phyloP scores from a whole-genome alignment of 2,329 filamentous ascomycete species.

The Monosporascus sp. region DNA sequence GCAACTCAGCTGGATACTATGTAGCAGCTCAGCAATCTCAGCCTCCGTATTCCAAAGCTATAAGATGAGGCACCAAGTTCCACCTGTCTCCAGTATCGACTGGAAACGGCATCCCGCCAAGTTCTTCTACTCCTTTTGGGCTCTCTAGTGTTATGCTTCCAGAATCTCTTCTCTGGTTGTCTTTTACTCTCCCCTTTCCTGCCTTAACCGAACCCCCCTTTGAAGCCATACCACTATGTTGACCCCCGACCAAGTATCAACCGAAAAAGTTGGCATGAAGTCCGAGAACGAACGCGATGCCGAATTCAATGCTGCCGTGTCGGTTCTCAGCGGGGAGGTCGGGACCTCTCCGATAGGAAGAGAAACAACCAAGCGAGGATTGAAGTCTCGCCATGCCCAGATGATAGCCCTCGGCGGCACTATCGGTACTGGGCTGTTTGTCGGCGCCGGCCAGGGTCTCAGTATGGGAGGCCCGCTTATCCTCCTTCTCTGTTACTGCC shows the following conservation, averaged over 20 bases:
- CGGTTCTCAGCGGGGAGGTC: background rate
- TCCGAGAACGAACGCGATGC: background rate
- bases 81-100: background rate
- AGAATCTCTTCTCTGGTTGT: background rate
- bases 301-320: background rate
- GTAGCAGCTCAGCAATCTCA: background rate
- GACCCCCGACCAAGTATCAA: background rate
- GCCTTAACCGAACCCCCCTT: background rate
- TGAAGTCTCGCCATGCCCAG: conserved; percentile 10
- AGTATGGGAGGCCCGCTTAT: conserved; percentile 26
- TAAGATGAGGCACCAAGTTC: background rate
- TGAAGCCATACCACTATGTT: background rate
- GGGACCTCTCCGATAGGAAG: background rate
- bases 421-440: conserved; percentile 38
- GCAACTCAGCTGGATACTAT: background rate
- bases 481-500: conserved; percentile 39
- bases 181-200: background rate
- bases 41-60: background rate
- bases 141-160: background rate
- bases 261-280: background rate
- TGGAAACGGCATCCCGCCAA: background rate
- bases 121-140: background rate
- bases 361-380: conserved; percentile 1
- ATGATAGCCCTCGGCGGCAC: conserved; percentile 6
- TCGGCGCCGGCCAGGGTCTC: conserved; percentile 27